Base-by-base conservation (phyloP, 257 asterid species). In the Solanum sejunctum region DNA sequence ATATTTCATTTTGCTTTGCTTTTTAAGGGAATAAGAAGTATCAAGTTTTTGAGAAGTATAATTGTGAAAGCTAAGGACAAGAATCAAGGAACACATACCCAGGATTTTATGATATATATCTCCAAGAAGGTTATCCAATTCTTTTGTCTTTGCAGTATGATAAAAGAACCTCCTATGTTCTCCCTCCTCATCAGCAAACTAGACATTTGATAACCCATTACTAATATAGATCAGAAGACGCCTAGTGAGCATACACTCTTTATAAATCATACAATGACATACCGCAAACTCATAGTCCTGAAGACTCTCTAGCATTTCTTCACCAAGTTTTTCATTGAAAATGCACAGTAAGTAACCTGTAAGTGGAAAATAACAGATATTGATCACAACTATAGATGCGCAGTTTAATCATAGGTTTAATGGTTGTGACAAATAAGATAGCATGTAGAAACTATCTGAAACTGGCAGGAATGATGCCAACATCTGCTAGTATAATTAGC, bases 301-400 rank as follows among this genome's bases (percentile, higher is more conserved):
- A 90, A 95, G 96, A 88, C 87, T 90, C 87, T 91, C 91, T 73
- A 93, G 91, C 83, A 86, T 84, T 75, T 89, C 89, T 86, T 91
- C 93, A 83, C 87, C 94, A 66, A 96, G 93, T 89, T 91, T 95
- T 87, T 95, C 97, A 87, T 90, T 93, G 90, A 89, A 94, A 87
- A 96, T 90, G 90, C 98, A 94, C 97, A 96, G 88, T 87, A 96
- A 91, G 98, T 95, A 96, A 83, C 99, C 99, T 96, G 94, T 91
- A 88, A 72, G 86, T 56, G 36, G 70, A 86, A 54, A 84, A 49
- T 55, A 41, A 87, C 20, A 84, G n/a, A 49, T 77, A 51, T 51
- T 77, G 61, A 77, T 51, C 45, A 26, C 63, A 52, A 77, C 82
- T 49, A 51, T 23, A 51, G 82, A 77, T 51, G 47, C 82, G 3